Base-by-base conservation (phyloP, 176 grass and related monocot species). In the Musa itinerans region DNA sequence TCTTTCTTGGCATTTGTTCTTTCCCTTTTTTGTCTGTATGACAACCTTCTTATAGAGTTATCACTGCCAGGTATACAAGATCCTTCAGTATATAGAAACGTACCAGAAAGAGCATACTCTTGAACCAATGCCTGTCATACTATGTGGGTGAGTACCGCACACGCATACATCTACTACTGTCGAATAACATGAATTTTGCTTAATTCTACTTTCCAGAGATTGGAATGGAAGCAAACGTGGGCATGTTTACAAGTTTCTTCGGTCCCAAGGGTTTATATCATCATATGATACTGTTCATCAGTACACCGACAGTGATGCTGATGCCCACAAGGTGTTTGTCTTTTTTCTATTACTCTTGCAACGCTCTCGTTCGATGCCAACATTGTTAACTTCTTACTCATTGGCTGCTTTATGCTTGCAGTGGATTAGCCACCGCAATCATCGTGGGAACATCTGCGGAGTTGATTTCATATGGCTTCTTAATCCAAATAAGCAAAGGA, bases 401-500 rank as follows among this genome's bases (percentile, higher is more conserved):
- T 43, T 58, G 65, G 21, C 48, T 51, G 19, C 13, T 77, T 55
- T 80, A 1, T 55, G 57, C 52, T 52, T 68, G 50, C 71, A 96
- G 92, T 96, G 92, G 92, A 89, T 96, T 66, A 96, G 92, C 83
- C 92, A 96, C 80, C 84, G 89, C 52, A 96, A 96, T 81, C 92
- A 96, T 76, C 89, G 87, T 76, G 92, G 92, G 24, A 96, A 96
- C 75, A 84, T 96, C 51, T 96, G 92, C 20, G 92, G 89, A 78
- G 92, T 96, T 66, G 92, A 96, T 76, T 96, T 96, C 78, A 96
- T 96, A 86, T 96, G 92, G 92, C 87, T 96, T 78, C 74, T 92
- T 29, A 96, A 96, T 83, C 92, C 92, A 54, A 85, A 89, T 65
- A 88, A 87, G 54, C 76, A 74, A 19, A 85, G 87, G 85, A 92